Evolutionary conservation across 2,329 filamentous ascomycete species (phyloP).

Genomic region (Simplicillium sp.): DNA sequence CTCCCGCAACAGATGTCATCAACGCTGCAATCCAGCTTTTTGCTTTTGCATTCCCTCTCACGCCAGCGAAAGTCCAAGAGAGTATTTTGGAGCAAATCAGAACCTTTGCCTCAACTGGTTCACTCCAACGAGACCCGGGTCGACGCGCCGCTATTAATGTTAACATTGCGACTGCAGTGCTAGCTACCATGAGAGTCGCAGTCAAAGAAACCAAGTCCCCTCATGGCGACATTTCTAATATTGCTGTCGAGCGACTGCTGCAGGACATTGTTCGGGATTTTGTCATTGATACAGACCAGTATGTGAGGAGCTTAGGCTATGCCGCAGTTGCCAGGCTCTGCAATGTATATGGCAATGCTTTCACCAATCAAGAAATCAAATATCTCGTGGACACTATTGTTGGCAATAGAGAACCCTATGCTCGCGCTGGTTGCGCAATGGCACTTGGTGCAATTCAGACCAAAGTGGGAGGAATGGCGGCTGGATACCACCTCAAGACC

Average conservation of each 20-base stretch:
- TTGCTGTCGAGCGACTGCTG: conserved; percentile 73
- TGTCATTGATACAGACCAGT: conserved; percentile 74
- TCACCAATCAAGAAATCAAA: conserved; percentile 86
- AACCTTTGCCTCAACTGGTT: conserved; percentile 74
- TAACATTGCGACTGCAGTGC: conserved; percentile 75
- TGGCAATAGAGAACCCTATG: conserved; percentile 83
- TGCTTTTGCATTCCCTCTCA: conserved; percentile 80
- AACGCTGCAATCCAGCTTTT: conserved; percentile 92
- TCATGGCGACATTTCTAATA: conserved; percentile 62
- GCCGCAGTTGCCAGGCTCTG: conserved; percentile 81
- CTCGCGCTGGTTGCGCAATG: conserved; percentile 87
- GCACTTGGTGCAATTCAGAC: conserved; percentile 89
- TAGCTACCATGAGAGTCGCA: conserved; percentile 73
- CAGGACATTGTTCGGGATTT: conserved; percentile 67
- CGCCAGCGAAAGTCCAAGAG: conserved; percentile 86
- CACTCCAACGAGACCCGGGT: conserved; percentile 75
- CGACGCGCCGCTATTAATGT: conserved; percentile 85
- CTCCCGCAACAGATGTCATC: conserved; percentile 84
- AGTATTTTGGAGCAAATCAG: conserved; percentile 91
- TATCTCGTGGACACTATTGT: conserved; percentile 91
- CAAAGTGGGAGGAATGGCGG: conserved; percentile 94
- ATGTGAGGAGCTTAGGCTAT: conserved; percentile 76
- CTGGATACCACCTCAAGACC: conserved; percentile 90
- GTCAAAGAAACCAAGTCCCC: conserved; percentile 69
- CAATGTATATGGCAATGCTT: conserved; percentile 71